A percentile compares a stretch with the other conserved stretches of the same genome.
Evolutionary conservation across 2,329 filamentous ascomycete species (phyloP).

Genomic region (Curvularia verruculosa): DNA sequence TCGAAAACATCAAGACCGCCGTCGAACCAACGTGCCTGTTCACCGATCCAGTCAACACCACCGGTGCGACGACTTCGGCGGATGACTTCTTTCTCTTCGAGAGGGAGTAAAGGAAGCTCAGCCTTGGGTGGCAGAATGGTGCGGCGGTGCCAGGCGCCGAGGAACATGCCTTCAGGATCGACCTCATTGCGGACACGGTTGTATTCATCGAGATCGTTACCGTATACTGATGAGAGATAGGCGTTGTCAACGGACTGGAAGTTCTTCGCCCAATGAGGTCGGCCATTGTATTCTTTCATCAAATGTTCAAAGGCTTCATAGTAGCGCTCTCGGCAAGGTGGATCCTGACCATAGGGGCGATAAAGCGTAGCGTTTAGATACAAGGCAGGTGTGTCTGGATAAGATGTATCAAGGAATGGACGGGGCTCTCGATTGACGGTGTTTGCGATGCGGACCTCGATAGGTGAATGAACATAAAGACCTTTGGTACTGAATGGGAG

Average conservation of each 20-base stretch:
- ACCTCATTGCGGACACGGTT: constrained; percentile 69
- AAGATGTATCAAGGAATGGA: constrained; percentile 76
- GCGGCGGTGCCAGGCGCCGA: constrained; percentile 86
- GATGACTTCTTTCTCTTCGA: constrained; percentile 54
- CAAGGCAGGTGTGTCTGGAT: constrained; percentile 71
- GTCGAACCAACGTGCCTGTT: constrained; percentile 47
- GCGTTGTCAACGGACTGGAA: constrained; percentile 65
- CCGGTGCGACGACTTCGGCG: constrained; percentile 37
- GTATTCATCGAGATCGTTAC: constrained; percentile 69
- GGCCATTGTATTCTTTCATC: constrained; percentile 82
- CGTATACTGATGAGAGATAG: constrained; percentile 73
- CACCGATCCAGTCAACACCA: constrained; percentile 49
- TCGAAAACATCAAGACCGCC: constrained; percentile 41
- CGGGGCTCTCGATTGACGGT: constrained; percentile 61
- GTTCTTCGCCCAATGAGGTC: constrained; percentile 94
- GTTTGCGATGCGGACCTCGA: constrained; percentile 87
- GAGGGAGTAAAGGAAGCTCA: constrained; percentile 40
- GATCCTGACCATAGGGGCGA: constrained; percentile 77
- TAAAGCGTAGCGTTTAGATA: constrained; percentile 93
- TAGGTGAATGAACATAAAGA: constrained; percentile 84
- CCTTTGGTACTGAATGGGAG: constrained; percentile 84
- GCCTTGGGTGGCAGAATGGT: constrained; percentile 43
- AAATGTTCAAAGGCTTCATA: constrained; percentile 91
- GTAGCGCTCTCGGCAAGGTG: constrained; percentile 76
- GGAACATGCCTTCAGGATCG: constrained; percentile 84